phyloP scores from a whole-genome alignment of 495 filamentous ascomycete genomes.

The Neurospora hispaniola region DNA sequence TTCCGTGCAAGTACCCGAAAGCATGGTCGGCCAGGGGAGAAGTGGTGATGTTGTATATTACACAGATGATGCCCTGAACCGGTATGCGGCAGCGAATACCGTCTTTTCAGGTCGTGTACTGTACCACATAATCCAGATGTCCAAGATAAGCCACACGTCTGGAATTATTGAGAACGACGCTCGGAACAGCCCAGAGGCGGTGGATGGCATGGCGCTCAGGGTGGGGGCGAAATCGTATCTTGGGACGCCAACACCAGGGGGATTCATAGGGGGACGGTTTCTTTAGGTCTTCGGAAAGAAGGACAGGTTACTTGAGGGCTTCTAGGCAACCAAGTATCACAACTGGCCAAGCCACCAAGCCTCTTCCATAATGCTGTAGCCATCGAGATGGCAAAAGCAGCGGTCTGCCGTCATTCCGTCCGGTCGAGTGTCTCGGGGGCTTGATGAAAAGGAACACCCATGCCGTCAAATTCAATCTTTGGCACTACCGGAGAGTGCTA shows the following conservation, averaged over 20 bases:
- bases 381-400: not conserved
- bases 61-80: not conserved
- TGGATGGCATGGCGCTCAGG: not conserved
- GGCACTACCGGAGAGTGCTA: not conserved
- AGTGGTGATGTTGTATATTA: not conserved
- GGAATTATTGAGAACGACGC: not conserved
- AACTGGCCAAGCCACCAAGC: not conserved
- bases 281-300: not conserved
- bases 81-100: not conserved
- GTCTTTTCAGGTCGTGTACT: not conserved
- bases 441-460: not conserved
- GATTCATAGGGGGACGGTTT: not conserved
- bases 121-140: not conserved
- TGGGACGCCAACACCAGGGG: not conserved
- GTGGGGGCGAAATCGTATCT: not conserved
- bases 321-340: too few relatives aligned
- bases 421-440: not conserved
- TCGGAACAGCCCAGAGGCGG: not conserved
- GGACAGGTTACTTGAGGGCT: not conserved
- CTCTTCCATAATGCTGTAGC: not conserved
- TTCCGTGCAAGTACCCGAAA: not conserved
- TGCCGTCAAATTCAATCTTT: not conserved
- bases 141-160: not conserved
- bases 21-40: not conserved
- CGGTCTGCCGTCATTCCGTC: not conserved